Evolutionary conservation across 306 rosid genomes (phyloP).

Genomic region (Mimosa bimucronata): DNA sequence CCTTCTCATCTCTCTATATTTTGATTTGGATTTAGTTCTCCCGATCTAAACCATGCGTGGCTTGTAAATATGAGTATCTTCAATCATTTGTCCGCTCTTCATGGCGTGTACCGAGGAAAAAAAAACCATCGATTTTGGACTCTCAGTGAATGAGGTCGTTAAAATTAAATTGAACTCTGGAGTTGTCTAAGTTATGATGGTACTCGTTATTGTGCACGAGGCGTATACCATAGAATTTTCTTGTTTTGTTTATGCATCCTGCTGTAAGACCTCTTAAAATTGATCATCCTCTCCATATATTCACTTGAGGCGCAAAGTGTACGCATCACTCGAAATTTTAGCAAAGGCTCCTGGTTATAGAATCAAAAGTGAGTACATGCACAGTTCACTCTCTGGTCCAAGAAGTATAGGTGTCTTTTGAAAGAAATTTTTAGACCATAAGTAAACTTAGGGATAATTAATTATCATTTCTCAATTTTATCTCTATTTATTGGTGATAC

Average conservation of each 20-base stretch:
- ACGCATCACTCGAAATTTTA: neutral
- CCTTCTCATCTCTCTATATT: neutral
- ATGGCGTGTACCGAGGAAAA: constrained; percentile 25
- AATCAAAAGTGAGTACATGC: too few relatives aligned
- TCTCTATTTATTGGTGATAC: too few relatives aligned
- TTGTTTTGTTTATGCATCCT: neutral
- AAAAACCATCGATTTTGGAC: neutral
- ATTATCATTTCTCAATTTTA: too few relatives aligned
- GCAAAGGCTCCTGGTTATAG: too few relatives aligned
- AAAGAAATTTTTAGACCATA: too few relatives aligned
- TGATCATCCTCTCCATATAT: neutral
- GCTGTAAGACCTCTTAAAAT: neutral
- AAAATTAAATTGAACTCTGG: neutral
- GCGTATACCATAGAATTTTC: neutral
- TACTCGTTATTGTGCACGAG: neutral
- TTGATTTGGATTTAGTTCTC: constrained; percentile 13
- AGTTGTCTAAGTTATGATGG: neutral
- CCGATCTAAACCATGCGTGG: neutral
- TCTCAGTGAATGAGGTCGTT: neutral
- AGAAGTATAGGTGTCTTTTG: too few relatives aligned
- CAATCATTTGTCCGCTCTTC: neutral
- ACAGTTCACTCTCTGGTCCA: too few relatives aligned
- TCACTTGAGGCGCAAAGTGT: neutral
- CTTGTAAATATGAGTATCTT: neutral
- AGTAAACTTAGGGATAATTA: too few relatives aligned